Base-by-base conservation (phyloP, 441 rosid genomes). In the Flueggea neowawraea region DNA sequence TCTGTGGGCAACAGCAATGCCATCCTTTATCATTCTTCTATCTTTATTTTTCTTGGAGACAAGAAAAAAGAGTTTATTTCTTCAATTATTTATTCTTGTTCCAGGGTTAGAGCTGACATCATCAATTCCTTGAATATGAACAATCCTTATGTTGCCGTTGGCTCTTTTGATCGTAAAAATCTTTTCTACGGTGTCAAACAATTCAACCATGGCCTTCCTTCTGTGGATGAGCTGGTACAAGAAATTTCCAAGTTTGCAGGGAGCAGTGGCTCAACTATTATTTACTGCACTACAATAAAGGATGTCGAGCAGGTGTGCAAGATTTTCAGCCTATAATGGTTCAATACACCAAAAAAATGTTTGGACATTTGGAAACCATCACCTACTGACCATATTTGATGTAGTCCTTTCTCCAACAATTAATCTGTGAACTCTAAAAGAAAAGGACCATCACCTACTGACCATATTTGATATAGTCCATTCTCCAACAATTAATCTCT, bases 161-260 rank as follows among this genome's bases (percentile, higher is more conserved):
- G 83, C 48, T 78, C 86, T 54, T 81, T 81, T 65, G 86, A 81
- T 68, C 80, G 86, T 55, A 68, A 69, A 65, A 81, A 81, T 66
- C 76, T 81, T 55, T 81, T 78, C 75, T 81, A 81, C 44, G 83
- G 83, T 60, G 83, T 76, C 65, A 78, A 81, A 57, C 71, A 67
- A 50, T 62, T 71, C 59, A 76, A 61, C 52, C 76, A 60, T 43
- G 71, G 79, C 57, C 60, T 62, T 45, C 62, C 60, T 41, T 76
- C 73, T 63, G 17, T 72, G 58, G 73, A 76, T 36, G 79, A 78
- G 65, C 74, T 81, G 52, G 74, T 76, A 68, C 79, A 67, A 60
- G 86, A 81, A 70, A 63, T 81, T 60, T 76, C 79, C 45, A 74
- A 74, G 50, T 67, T 52, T 62, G 55, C 55, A 16, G 75, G 61